Conservation (phyloP, 2,329 filamentous ascomycete species). For the Dothideomycetidae sp. region DNA sequence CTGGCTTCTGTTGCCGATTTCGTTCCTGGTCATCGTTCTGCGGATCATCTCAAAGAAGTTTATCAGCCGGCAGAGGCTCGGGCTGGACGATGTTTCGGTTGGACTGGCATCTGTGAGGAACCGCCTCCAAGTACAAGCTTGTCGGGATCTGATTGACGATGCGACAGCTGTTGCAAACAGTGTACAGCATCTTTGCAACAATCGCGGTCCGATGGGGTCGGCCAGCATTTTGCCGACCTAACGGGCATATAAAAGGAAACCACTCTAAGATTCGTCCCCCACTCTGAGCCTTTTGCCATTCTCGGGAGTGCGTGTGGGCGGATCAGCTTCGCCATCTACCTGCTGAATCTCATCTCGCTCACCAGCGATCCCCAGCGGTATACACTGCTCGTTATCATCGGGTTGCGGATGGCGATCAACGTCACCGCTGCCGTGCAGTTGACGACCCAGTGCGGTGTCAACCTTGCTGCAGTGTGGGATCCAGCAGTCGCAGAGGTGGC, state of each 20-base stretch:
- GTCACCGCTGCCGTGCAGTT: slow-evolving; percentile 15
- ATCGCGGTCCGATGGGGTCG: slow-evolving; percentile 16
- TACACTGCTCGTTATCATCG: slow-evolving; percentile 17
- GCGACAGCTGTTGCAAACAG: not conserved
- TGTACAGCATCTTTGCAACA: not conserved
- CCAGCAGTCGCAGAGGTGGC: slow-evolving; percentile 7
- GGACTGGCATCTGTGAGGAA: slow-evolving; percentile 15
- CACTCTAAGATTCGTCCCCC: slow-evolving; percentile 13
- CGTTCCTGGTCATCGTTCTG: slow-evolving; percentile 14
- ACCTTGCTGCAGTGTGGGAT: slow-evolving; percentile 14
- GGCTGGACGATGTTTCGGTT: slow-evolving; percentile 19
- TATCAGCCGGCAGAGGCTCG: slow-evolving; percentile 15
- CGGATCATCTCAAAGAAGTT: slow-evolving; percentile 15
- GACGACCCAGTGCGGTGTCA: slow-evolving; percentile 17
- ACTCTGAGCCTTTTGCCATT: slow-evolving; percentile 15
- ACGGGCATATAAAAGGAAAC: not conserved
- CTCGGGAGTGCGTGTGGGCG: slow-evolving; percentile 17
- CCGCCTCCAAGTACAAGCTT: no score
- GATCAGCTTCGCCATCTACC: slow-evolving; percentile 18
- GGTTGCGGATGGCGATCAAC: slow-evolving; percentile 17
- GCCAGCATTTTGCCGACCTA: slow-evolving; percentile 16
- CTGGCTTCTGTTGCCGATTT: slow-evolving; percentile 17
- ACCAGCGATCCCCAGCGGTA: slow-evolving; percentile 17
- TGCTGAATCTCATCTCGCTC: slow-evolving; percentile 18
- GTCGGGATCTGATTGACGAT: no score